Conservation (phyloP, 2,329 filamentous ascomycete species). For the Daldinia sp. region DNA sequence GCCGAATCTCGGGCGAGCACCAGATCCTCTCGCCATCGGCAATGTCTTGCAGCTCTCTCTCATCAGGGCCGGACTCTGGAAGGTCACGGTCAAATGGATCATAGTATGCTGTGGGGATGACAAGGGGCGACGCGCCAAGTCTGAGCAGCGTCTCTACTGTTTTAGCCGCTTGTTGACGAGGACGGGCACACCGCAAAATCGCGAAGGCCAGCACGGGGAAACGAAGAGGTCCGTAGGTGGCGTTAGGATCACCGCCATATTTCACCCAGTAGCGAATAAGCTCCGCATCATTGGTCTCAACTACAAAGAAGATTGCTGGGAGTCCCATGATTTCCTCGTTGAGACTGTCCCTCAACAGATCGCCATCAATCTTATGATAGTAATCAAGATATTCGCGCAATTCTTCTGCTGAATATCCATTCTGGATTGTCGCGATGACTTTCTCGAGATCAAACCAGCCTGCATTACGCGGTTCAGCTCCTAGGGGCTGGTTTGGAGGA, state of each 20-base stretch:
- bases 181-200: conserved; percentile 27
- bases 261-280: conserved; percentile 42
- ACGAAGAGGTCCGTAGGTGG: conserved; percentile 23
- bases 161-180: conserved; percentile 25
- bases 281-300: conserved; percentile 35
- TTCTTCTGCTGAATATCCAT: conserved; percentile 28
- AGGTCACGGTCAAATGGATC: conserved; percentile 37
- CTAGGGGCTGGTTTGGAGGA: conserved; percentile 5
- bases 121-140: conserved; percentile 38
- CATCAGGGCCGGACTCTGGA: conserved; percentile 15
- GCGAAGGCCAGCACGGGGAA: conserved; percentile 43
- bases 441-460: conserved; percentile 26
- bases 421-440: conserved; percentile 35
- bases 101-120: conserved; percentile 41
- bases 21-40: conserved; percentile 26
- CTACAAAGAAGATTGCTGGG: conserved; percentile 45
- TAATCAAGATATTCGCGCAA: conserved; percentile 28
- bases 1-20: conserved; percentile 32
- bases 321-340: conserved; percentile 38
- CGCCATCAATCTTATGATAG: conserved; percentile 21
- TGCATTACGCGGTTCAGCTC: background rate
- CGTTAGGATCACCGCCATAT: conserved; percentile 42
- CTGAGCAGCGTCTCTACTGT: conserved; percentile 36
- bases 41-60: conserved; percentile 20
- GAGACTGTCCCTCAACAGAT: conserved; percentile 26